Percentiles rank a stretch among this genome's conserved stretches.
Conservation (phyloP, 495 filamentous ascomycete genomes). For the Mycothermus thermophilus region DNA sequence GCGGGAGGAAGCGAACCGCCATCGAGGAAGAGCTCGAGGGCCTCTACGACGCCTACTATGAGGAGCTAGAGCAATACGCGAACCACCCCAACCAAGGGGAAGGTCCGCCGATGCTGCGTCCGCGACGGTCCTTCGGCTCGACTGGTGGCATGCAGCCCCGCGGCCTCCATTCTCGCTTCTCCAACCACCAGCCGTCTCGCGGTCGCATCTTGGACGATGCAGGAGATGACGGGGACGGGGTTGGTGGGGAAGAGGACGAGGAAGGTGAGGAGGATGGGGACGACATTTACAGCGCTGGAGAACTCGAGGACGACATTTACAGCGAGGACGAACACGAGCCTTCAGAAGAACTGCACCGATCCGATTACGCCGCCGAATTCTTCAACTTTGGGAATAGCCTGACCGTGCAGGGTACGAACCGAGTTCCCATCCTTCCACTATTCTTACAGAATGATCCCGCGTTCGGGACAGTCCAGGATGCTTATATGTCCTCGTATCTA, state of each 20-base stretch:
- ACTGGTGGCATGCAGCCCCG: conserved; percentile 38
- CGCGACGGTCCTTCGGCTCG: conserved; percentile 42
- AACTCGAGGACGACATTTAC: conserved; percentile 49
- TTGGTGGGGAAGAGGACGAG: conserved; percentile 38
- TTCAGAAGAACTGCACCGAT: conserved; percentile 41
- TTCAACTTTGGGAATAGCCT: conserved; percentile 96
- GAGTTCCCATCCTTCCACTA: conserved; percentile 24
- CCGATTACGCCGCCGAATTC: conserved; percentile 65
- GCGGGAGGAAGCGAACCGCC: conserved; percentile 87
- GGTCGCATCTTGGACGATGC: conserved; percentile 45
- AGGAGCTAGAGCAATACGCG: conserved; percentile 93
- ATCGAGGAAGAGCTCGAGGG: conserved; percentile 98
- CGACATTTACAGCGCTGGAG: conserved; percentile 40
- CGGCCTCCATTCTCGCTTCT: conserved; percentile 31
- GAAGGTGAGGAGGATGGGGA: conserved; percentile 13
- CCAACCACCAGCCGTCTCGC: conserved; percentile 37
- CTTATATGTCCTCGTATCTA: conserved; percentile 39
- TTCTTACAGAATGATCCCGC: conserved; percentile 26
- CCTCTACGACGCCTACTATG: conserved; percentile 98
- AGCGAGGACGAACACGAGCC: conserved; percentile 44
- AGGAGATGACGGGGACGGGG: conserved; percentile 39
- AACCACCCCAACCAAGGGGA: conserved; percentile 63
- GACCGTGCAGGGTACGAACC: conserved; percentile 77
- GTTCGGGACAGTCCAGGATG: conserved; percentile 21
- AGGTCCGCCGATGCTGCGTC: conserved; percentile 48